phyloP scores from a whole-genome alignment of 2,329 filamentous ascomycete species.

The Verticillium albo-atrum region DNA sequence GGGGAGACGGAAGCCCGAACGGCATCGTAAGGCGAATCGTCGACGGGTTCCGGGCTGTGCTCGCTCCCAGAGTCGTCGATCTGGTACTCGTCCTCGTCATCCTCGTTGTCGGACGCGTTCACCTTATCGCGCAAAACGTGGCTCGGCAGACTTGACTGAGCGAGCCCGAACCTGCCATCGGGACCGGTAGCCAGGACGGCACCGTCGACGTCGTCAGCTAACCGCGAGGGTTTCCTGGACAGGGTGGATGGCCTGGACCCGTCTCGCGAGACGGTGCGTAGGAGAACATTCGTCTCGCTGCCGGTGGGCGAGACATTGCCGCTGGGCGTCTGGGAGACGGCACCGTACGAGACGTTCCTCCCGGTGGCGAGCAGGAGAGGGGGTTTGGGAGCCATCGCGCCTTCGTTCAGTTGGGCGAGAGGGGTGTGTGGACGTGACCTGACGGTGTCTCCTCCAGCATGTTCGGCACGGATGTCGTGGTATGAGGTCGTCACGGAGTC shows the following conservation, averaged over 20 bases:
- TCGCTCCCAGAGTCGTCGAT: conserved; percentile 19
- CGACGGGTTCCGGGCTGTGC: conserved; percentile 43
- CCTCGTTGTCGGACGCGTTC: conserved; percentile 9
- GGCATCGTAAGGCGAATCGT: conserved; percentile 73
- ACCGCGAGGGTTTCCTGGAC: conserved; percentile 26
- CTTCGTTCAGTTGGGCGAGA: conserved; percentile 8
- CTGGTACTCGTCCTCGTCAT: conserved; percentile 24
- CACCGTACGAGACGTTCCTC: conserved; percentile 30
- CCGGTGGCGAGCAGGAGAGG: conserved; percentile 24
- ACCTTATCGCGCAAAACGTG: conserved; percentile 36
- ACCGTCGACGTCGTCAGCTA: conserved; percentile 47
- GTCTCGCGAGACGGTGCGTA: conserved; percentile 17
- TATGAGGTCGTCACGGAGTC: neutral
- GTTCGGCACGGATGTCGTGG: conserved; percentile 3
- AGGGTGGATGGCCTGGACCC: conserved; percentile 19
- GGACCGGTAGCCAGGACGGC: conserved; percentile 47
- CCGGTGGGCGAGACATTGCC: conserved; percentile 29
- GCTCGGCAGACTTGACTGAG: conserved; percentile 41
- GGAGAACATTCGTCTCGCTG: conserved; percentile 20
- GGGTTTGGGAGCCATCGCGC: conserved; percentile 18
- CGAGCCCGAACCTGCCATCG: conserved; percentile 48
- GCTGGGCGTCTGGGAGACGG: conserved; percentile 29
- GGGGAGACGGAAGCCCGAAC: conserved; percentile 76
- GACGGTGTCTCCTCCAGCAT: conserved; percentile 10
- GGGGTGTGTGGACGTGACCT: conserved; percentile 2